These are phyloP conservation scores for Aspergillus sp. DNA, from an alignment of 2,329 filamentous ascomycete species.

Conservation along the genomic window DNA sequence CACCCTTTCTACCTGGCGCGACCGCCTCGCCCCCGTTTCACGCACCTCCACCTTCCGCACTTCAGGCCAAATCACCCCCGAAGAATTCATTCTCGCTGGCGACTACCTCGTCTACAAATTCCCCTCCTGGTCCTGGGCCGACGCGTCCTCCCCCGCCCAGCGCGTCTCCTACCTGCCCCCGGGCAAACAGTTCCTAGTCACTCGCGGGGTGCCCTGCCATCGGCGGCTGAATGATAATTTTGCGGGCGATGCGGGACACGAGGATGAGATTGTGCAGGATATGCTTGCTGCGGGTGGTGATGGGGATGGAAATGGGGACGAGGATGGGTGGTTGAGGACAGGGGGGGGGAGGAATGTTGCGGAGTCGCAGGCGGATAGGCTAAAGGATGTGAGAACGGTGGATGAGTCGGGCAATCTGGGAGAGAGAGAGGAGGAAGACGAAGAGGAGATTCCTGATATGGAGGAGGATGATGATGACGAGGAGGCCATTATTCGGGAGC, in stretches of 20 bases:
- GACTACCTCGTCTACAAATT: conserved; percentile 99
- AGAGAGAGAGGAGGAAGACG: conserved; percentile 56
- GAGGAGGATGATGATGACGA: conserved; percentile 92
- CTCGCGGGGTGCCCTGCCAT: conserved; percentile 88
- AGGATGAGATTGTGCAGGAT: conserved; percentile 78
- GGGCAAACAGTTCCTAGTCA: conserved; percentile 92
- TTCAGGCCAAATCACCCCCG: conserved; percentile 92
- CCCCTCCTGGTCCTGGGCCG: conserved; percentile 94
- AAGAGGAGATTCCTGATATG: conserved; percentile 96
- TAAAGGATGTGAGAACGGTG: conserved; percentile 75
- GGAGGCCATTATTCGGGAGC: conserved; percentile 88
- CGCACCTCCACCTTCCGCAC: conserved; percentile 89
- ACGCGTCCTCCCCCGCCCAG: conserved; percentile 73
- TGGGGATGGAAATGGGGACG: conserved; percentile 53
- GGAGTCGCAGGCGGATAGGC: conserved; percentile 68
- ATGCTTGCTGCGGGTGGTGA: conserved; percentile 53
- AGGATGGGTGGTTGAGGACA: conserved; percentile 88
- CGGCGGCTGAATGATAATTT: conserved; percentile 89
- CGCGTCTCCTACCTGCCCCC: conserved; percentile 74
- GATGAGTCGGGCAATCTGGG: conserved; percentile 84
- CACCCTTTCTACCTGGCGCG: conserved; percentile 83
- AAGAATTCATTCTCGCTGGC: conserved; percentile 91
- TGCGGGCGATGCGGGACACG: conserved; percentile 75
- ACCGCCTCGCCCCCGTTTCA: conserved; percentile 80
- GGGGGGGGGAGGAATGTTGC: conserved; percentile 59